A percentile compares a stretch with the other conserved stretches of the same genome.
Conservation (phyloP, 2,329 filamentous ascomycete species). For the Fusarium subglutinans region DNA sequence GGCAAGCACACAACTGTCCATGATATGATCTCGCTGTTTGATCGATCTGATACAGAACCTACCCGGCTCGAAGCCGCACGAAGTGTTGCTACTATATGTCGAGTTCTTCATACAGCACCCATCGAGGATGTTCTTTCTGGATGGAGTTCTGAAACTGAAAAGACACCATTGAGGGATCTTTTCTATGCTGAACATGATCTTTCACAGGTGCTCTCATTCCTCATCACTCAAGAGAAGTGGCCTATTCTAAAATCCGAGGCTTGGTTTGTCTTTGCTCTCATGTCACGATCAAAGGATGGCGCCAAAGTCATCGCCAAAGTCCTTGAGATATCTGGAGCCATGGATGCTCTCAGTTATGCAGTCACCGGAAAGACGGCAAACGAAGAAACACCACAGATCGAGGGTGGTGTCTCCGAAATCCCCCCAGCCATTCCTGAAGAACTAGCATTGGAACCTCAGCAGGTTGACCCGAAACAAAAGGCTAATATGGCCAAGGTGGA, state of each 20-base stretch:
- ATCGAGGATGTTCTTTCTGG: constrained; percentile 46
- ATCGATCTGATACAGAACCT: constrained; percentile 55
- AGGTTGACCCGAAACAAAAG: constrained; percentile 54
- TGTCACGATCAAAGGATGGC: constrained; percentile 62
- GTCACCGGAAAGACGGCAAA: constrained; percentile 55
- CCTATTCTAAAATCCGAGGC: constrained; percentile 67
- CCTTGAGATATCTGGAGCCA: constrained; percentile 54
- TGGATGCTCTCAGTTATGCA: constrained; percentile 56
- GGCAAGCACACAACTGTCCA: constrained; percentile 48
- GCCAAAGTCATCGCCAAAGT: constrained; percentile 56
- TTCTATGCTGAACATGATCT: constrained; percentile 61
- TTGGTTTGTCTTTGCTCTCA: constrained; percentile 70
- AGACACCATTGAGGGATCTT: constrained; percentile 27
- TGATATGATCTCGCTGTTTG: constrained; percentile 51
- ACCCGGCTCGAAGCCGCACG: constrained; percentile 69
- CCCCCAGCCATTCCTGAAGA: constrained; percentile 43
- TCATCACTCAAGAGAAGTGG: constrained; percentile 67
- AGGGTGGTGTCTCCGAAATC: constrained; percentile 16
- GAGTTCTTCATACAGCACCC: constrained; percentile 60
- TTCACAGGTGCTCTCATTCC: constrained; percentile 56
- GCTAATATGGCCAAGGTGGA: constrained; percentile 62
- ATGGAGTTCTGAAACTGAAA: constrained; percentile 40
- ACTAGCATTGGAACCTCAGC: constrained; percentile 57
- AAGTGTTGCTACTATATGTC: constrained; percentile 61
- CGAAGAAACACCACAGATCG: constrained; percentile 31